Evolutionary conservation across 2,329 filamentous ascomycete species (phyloP), one percentile per base, ranked within the genome.

Genomic region (Colletotrichum sp.): DNA sequence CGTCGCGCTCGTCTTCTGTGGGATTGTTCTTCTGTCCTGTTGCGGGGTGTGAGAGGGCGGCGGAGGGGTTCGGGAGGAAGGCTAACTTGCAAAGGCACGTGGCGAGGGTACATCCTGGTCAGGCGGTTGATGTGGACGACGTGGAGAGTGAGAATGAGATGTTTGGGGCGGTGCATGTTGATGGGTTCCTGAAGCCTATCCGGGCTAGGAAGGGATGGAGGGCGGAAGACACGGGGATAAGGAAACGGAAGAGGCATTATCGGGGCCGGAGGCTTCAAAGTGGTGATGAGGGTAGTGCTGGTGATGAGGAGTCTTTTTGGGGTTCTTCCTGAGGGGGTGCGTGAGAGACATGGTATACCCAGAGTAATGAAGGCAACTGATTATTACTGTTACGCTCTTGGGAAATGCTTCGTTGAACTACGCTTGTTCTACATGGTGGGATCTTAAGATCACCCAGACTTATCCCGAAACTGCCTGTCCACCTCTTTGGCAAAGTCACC

Each of bases 101-200:
- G 76, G 78, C 81, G 38, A 79, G 82, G 8, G 79, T 87, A 21
- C 86, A 87, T 74, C 81, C 82, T n/a, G 82, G 81, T 5, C 67
- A 85, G 82, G 8, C 81, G 77, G 78, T 85, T 81, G 63, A 85
- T 81, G 68, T 84, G 82, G 76, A 82, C 83, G 24, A 85, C 80
- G 59, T 81, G 36, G 84, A 85, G 24, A 85, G 87, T 74, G 89
- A 86, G 79, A 89, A 88, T 72, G 90, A 92, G 79, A 89, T 91
- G 79, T 78, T 87, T 10, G 93, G 92, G 1, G 92, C 87, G 0
- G 91, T 94, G 24, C 93, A 94, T 78, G 88, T 91, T 2, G 93
- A 95, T 81, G 91, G 93, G 0, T 95, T 94, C 79, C 78, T 95
- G 78, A 86, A 87, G 79, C 88, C 89, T 5, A 87, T 94, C 68